phyloP scores from a whole-genome alignment of 2,329 filamentous ascomycete genomes.

The Alternaria incomplexa region DNA sequence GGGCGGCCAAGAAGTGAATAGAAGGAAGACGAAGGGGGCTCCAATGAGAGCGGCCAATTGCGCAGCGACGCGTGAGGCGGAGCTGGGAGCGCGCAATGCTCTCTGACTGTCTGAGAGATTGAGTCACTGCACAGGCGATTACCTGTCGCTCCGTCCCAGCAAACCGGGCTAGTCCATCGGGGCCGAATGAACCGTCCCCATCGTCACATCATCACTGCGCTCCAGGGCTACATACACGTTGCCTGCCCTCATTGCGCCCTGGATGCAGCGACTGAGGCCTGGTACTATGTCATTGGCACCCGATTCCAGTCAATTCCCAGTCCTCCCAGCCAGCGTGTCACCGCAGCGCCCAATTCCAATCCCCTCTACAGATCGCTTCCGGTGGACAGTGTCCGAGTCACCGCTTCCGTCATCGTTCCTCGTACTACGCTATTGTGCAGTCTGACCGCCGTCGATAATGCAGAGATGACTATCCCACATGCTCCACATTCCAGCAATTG shows the following conservation, averaged over 20 bases:
- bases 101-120: constrained; percentile 30
- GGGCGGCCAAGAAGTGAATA: constrained; percentile 39
- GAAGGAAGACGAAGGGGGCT: constrained; percentile 36
- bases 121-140: constrained; percentile 30
- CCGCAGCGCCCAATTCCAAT: constrained; percentile 19
- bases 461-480: constrained; percentile 29
- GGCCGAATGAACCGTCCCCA: background rate
- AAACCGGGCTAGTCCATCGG: constrained; percentile 20
- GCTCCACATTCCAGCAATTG: constrained; percentile 36
- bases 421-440: constrained; percentile 13
- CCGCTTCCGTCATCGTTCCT: constrained; percentile 29
- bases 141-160: constrained; percentile 19
- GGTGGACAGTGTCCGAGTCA: constrained; percentile 15
- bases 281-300: constrained; percentile 30
- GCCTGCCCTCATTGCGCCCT: constrained; percentile 17
- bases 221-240: constrained; percentile 14
- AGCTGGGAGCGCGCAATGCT: constrained; percentile 19
- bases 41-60: constrained; percentile 34
- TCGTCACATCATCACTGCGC: background rate
- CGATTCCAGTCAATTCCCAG: background rate
- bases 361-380: constrained; percentile 5
- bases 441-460: constrained; percentile 32
- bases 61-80: constrained; percentile 20
- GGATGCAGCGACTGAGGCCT: constrained; percentile 13
- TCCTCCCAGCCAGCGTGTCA: constrained; percentile 25